phyloP scores from a whole-genome alignment of 768 basidiomycete species.

The Mycena epipterygia region DNA sequence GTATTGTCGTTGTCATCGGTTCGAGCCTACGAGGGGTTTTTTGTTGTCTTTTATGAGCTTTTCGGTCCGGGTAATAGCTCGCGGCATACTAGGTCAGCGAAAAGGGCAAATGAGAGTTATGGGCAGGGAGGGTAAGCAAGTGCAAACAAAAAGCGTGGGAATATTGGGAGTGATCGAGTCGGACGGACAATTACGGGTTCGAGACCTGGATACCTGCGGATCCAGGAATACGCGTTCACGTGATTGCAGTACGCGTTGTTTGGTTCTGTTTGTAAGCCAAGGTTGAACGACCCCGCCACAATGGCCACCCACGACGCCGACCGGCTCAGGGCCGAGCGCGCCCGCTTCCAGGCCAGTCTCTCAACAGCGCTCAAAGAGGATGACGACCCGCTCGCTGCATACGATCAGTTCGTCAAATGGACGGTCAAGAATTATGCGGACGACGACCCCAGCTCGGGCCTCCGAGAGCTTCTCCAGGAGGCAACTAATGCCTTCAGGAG shows the following conservation, averaged over 20 bases:
- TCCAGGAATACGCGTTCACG: slow-evolving; percentile 27
- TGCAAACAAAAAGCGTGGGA: no score
- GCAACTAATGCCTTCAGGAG: slow-evolving; percentile 85
- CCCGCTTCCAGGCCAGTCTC: slow-evolving; percentile 54
- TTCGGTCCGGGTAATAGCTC: no score
- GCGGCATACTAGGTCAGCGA: no score
- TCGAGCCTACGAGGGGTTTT: no score
- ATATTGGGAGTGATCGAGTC: no score
- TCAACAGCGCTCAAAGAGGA: slow-evolving; percentile 74
- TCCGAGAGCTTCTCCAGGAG: slow-evolving; percentile 87
- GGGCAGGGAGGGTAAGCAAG: not conserved
- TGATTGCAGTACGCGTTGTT: slow-evolving; percentile 18
- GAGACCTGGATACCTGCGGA: no score
- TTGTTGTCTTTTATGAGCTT: no score
- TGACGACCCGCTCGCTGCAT: slow-evolving; percentile 89
- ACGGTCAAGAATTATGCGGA: slow-evolving; percentile 85
- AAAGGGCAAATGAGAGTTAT: no score
- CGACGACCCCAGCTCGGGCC: slow-evolving; percentile 75
- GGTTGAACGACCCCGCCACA: slow-evolving; percentile 17
- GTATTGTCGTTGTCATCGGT: no score
- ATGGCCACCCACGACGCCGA: slow-evolving; percentile 29
- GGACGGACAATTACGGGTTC: no score
- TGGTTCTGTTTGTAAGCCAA: not conserved
- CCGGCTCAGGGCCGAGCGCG: slow-evolving; percentile 34
- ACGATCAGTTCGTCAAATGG: slow-evolving; percentile 92